Conservation (phyloP, 345 rosid genomes). For the Citrus reticulata region DNA sequence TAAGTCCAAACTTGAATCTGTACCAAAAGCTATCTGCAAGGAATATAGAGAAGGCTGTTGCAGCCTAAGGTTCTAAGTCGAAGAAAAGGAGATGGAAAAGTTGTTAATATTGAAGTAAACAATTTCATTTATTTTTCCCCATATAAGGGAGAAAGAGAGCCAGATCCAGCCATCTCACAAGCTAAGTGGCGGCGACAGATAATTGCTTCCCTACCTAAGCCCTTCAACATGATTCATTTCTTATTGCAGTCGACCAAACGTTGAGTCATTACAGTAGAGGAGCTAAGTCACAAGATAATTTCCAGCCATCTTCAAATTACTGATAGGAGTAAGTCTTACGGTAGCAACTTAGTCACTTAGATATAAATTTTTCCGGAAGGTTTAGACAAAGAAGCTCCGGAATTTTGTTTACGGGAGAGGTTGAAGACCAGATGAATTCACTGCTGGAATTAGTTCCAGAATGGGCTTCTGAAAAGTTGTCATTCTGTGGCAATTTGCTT, state of each 20-base stretch:
- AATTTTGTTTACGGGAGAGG: conserved; percentile 50
- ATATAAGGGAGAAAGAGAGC: conserved; percentile 72
- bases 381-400: conserved; percentile 8
- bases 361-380: not conserved
- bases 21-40: conserved; percentile 6
- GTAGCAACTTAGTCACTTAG: not conserved
- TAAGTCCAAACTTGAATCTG: conserved; percentile 1
- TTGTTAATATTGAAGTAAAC: not conserved
- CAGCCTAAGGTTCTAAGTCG: conserved; percentile 10
- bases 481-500: conserved; percentile 63
- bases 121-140: conserved; percentile 17
- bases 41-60: conserved; percentile 11
- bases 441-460: conserved; percentile 76
- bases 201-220: conserved; percentile 72
- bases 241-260: conserved; percentile 60
- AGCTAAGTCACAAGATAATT: conserved; percentile 60
- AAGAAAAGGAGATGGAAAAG: conserved; percentile 33
- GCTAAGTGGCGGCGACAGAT: conserved; percentile 67
- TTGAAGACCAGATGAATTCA: conserved; percentile 68
- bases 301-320: conserved; percentile 51
- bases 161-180: conserved; percentile 70
- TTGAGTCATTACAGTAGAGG: conserved; percentile 70
- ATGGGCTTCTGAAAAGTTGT: conserved; percentile 70
- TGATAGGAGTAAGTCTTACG: conserved; percentile 58
- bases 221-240: conserved; percentile 62